Conservation (phyloP, 768 basidiomycete genomes). For the Rhizopogon vesiculosus region DNA sequence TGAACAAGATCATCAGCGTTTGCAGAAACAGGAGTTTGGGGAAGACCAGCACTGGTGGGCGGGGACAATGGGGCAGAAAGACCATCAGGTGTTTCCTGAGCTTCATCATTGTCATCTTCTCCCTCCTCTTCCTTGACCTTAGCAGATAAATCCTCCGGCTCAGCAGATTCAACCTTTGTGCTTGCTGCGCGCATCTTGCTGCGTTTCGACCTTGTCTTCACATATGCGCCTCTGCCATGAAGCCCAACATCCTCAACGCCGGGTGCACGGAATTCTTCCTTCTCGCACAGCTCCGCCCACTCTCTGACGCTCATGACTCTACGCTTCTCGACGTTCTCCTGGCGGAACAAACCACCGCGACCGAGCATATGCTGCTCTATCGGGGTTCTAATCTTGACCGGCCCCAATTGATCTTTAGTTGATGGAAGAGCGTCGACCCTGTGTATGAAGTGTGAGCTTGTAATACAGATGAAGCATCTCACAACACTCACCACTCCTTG, state of each 20-base stretch:
- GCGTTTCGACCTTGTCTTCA: conserved; percentile 31
- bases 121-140: conserved; percentile 45
- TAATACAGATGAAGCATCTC: conserved; percentile 2
- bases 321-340: conserved; percentile 88
- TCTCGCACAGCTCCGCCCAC: conserved; percentile 75
- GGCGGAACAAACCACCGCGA: conserved; percentile 78
- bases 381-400: conserved; percentile 79
- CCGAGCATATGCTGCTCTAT: conserved; percentile 95
- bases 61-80: conserved; percentile 21
- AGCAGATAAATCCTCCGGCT: conserved; percentile 31
- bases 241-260: conserved; percentile 65
- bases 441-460: conserved; percentile 11
- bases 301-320: conserved; percentile 80
- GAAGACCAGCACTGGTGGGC: conserved; percentile 19
- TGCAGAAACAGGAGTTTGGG: conserved; percentile 14
- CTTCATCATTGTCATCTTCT: conserved; percentile 7
- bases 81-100: background rate
- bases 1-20: conserved; percentile 6
- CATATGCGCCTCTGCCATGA: conserved; percentile 37
- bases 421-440: conserved; percentile 74
- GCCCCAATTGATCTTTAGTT: conserved; percentile 61
- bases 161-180: conserved; percentile 37
- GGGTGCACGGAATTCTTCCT: conserved; percentile 70
- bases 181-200: conserved; percentile 38
- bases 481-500: conserved; percentile 73